phyloP scores from a whole-genome alignment of 1,284 basidiomycete genomes.

The Mycosarcoma maydis region DNA sequence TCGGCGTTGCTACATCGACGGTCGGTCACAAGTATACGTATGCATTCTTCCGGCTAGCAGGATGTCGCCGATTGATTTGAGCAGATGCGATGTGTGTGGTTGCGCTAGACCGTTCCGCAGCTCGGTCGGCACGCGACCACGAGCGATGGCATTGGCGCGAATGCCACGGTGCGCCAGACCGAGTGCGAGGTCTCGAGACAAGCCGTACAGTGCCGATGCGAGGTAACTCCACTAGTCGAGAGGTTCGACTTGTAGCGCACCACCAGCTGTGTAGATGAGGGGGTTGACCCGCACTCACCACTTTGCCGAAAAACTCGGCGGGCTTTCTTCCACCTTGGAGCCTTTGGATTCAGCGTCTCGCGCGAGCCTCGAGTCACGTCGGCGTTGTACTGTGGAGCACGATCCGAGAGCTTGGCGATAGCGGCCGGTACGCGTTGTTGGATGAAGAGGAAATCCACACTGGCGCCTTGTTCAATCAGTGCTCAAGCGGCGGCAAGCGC shows the following conservation, averaged over 20 bases:
- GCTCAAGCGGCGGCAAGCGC: constrained; percentile 37
- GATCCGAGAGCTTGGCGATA: constrained; percentile 25
- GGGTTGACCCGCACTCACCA: constrained; percentile 48
- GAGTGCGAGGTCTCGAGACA: constrained; percentile 28
- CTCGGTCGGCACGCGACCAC: constrained; percentile 41
- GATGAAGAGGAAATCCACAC: constrained; percentile 38
- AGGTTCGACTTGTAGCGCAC: constrained; percentile 8
- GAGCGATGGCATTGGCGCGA: constrained; percentile 42
- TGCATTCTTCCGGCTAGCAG: constrained; percentile 19
- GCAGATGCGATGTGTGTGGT: not conserved
- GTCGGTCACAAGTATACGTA: constrained; percentile 35
- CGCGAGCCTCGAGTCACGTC: constrained; percentile 30
- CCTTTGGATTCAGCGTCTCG: constrained; percentile 27
- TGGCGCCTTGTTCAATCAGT: constrained; percentile 48
- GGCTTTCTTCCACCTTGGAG: constrained; percentile 10
- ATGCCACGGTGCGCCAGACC: constrained; percentile 31
- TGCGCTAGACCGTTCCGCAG: constrained; percentile 29
- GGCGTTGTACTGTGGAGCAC: constrained; percentile 39
- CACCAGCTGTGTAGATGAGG: constrained; percentile 46
- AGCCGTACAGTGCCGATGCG: constrained; percentile 18
- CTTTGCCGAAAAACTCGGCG: constrained; percentile 23
- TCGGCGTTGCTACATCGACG: constrained; percentile 28
- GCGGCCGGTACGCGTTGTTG: constrained; percentile 15
- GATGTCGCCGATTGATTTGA: not conserved
- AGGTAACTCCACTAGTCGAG: constrained; percentile 20